phyloP scores from a whole-genome alignment of 495 filamentous ascomycete species.

The Lichina pygmaea region DNA sequence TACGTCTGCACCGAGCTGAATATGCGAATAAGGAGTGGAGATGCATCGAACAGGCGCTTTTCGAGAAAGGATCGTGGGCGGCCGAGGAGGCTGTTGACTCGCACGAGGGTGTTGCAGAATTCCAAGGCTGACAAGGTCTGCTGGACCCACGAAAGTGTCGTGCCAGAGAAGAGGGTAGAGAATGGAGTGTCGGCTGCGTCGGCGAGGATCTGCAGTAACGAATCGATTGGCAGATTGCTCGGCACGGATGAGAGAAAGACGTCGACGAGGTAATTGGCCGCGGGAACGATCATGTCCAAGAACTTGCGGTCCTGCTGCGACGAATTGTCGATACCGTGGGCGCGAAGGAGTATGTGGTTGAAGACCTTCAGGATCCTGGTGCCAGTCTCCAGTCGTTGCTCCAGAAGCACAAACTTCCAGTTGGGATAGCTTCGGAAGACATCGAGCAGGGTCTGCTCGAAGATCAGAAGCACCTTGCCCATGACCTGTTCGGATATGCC shows the following conservation, averaged over 20 bases:
- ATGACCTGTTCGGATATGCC: slow-evolving; percentile 56
- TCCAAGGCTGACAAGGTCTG: slow-evolving; percentile 35
- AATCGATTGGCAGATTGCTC: slow-evolving; percentile 46
- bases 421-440: slow-evolving; percentile 54
- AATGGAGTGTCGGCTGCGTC: slow-evolving; percentile 37
- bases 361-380: slow-evolving; percentile 35
- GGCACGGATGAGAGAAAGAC: slow-evolving; percentile 43
- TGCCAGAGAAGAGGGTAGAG: slow-evolving; percentile 32
- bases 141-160: slow-evolving; percentile 24
- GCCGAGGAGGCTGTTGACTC: slow-evolving; percentile 36
- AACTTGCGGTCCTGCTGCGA: slow-evolving; percentile 25
- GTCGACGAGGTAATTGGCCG: slow-evolving; percentile 48
- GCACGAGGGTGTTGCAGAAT: slow-evolving; percentile 40
- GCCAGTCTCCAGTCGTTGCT: slow-evolving; percentile 36
- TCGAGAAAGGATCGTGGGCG: slow-evolving; percentile 36
- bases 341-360: slow-evolving; percentile 38
- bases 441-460: slow-evolving; percentile 46
- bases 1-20: slow-evolving; percentile 47
- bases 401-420: slow-evolving; percentile 50
- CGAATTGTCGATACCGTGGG: slow-evolving; percentile 41
- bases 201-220: slow-evolving; percentile 42
- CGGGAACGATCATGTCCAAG: slow-evolving; percentile 33
- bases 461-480: slow-evolving; percentile 39
- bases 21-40: slow-evolving; percentile 46
- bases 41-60: slow-evolving; percentile 49